A percentile compares a stretch with the other conserved stretches of the same genome.
phyloP scores from a whole-genome alignment of 768 basidiomycete genomes.

The Lactifluus echinatus region DNA sequence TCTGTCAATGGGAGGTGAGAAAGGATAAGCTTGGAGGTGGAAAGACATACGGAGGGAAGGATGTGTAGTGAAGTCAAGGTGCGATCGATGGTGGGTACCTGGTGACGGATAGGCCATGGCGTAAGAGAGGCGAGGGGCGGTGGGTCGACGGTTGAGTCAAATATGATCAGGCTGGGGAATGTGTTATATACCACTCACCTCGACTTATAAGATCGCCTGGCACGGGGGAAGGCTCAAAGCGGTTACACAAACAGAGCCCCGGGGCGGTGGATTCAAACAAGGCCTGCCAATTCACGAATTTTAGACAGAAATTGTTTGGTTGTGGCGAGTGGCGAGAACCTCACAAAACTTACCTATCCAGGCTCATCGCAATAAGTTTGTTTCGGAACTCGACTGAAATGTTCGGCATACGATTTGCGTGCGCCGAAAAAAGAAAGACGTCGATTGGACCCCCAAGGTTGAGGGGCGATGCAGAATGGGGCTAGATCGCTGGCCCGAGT shows the following conservation, averaged over 20 bases:
- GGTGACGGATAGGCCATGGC: constrained; percentile 16
- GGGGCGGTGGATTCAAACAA: constrained; percentile 10
- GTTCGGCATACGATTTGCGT: constrained; percentile 8
- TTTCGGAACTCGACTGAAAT: neutral
- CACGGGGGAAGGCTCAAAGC: constrained; percentile 4
- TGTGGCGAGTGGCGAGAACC: neutral
- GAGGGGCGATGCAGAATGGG: constrained; percentile 10
- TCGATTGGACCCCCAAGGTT: neutral
- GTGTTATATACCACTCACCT: constrained; percentile 19
- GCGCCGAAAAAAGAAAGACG: neutral
- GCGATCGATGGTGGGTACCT: constrained; percentile 6
- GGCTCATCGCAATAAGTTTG: constrained; percentile 10
- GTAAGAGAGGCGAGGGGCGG: neutral
- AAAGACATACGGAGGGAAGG: constrained; percentile 16
- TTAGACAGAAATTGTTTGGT: constrained; percentile 22
- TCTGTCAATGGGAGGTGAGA: constrained; percentile 33
- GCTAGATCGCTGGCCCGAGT: constrained; percentile 14
- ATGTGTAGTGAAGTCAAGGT: constrained; percentile 15
- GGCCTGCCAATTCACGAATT: constrained; percentile 9
- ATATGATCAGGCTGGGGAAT: neutral
- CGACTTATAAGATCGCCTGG: constrained; percentile 10
- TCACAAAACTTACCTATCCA: constrained; percentile 14
- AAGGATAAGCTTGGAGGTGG: neutral
- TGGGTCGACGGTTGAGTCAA: constrained; percentile 2
- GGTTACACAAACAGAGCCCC: constrained; percentile 4